These are phyloP conservation scores for Senecio squalidus DNA, from an alignment of 140 eudicot genomes.

Conservation along the genomic window DNA sequence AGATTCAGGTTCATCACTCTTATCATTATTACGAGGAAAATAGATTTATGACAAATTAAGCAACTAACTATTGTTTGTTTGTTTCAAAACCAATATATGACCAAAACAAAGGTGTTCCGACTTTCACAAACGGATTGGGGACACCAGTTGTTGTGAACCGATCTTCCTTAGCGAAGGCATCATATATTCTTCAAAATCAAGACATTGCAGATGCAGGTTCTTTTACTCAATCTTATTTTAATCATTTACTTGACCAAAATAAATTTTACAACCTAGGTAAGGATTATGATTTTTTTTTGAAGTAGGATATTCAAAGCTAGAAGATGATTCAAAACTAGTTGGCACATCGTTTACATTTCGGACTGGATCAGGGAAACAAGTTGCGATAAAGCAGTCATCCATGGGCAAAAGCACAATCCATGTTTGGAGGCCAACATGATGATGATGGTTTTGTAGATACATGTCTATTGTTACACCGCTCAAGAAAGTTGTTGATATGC, in stretches of 20 bases:
- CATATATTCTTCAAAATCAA: constrained; percentile 46
- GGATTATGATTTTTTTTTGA: too few species aligned
- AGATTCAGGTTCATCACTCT: too few species aligned
- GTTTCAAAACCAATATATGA: constrained; percentile 36
- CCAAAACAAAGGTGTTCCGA: constrained; percentile 14
- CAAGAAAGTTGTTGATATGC: too few species aligned
- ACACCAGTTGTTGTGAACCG: constrained; percentile 24
- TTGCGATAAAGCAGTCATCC: constrained; percentile 51
- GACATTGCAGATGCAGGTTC: constrained; percentile 28
- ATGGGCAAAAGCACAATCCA: constrained; percentile 54
- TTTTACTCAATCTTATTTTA: constrained; percentile 10
- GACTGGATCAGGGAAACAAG: constrained; percentile 60
- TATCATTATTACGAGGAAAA: too few species aligned
- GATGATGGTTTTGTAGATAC: constrained; percentile 19
- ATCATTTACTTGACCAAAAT: neutral
- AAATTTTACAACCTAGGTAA: constrained; percentile 9
- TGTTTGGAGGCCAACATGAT: constrained; percentile 48
- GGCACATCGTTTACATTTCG: constrained; percentile 38
- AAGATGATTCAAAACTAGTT: too few species aligned
- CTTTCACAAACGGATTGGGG: constrained; percentile 26
- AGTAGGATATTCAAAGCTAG: constrained; percentile 35
- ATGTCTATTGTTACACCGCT: constrained; percentile 24
- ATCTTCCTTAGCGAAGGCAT: constrained; percentile 42
- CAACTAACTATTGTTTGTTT: too few species aligned
- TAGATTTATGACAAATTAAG: too few species aligned